Evolutionary conservation across 2,329 filamentous ascomycete genomes (phyloP).

Genomic region (Apiospora kogelbergensis): DNA sequence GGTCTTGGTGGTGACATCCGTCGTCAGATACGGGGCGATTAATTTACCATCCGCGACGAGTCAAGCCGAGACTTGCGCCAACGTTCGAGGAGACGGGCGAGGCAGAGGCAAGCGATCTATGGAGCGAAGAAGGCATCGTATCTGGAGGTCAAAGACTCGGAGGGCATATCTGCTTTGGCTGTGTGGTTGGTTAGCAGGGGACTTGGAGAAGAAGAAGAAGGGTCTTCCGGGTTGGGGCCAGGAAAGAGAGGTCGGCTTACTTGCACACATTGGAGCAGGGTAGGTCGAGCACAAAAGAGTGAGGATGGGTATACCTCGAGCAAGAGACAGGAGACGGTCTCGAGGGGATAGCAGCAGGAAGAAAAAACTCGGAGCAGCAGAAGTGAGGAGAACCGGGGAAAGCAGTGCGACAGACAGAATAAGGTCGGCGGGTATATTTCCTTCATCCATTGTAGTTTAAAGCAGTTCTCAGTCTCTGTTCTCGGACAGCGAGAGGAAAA

Average conservation of each 20-base stretch:
- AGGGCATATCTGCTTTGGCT: neutral
- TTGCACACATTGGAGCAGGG: neutral
- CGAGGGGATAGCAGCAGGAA: neutral
- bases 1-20: neutral
- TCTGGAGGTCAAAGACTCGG: neutral
- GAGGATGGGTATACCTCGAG: neutral
- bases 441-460: neutral
- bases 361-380: neutral
- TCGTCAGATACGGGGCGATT: neutral
- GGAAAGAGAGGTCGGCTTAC: constrained; percentile 4
- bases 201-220: neutral
- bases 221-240: neutral
- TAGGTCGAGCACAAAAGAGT: neutral
- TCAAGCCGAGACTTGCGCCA: neutral
- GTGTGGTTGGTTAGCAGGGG: neutral
- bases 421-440: neutral
- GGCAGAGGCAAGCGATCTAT: neutral
- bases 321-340: neutral
- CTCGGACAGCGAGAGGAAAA: neutral
- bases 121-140: neutral
- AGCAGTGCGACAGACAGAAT: neutral
- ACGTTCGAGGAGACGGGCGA: neutral
- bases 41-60: neutral
- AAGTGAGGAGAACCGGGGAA: neutral
- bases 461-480: neutral